Conservation (phyloP, 768 basidiomycete species). For the Lactarius deliciosus region DNA sequence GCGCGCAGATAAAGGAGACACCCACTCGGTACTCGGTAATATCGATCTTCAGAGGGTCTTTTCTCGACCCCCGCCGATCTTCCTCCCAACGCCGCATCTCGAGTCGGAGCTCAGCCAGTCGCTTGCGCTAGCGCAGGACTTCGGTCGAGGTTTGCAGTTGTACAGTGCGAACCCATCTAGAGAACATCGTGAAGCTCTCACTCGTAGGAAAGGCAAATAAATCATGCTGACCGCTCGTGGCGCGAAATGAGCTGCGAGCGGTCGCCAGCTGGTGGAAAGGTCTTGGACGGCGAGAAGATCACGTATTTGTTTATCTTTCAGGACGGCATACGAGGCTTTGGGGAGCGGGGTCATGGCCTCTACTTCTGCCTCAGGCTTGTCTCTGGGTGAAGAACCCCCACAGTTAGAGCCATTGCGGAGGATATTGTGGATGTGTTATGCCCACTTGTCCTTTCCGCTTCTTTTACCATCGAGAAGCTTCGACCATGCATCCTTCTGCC, state of each 20-base stretch:
- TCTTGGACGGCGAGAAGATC: conserved; percentile 30
- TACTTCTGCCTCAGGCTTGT: conserved; percentile 4
- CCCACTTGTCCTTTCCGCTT: conserved; percentile 28
- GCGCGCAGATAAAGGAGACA: neutral
- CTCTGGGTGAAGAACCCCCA: neutral
- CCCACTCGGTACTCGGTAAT: conserved; percentile 24
- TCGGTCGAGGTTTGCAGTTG: conserved; percentile 35
- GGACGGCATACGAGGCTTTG: conserved; percentile 33
- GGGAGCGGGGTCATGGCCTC: conserved; percentile 21
- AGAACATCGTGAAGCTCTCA: neutral
- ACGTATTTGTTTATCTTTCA: conserved; percentile 32
- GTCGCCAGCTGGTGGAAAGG: conserved; percentile 31
- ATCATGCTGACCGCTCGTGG: conserved; percentile 29
- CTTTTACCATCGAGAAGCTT: conserved; percentile 24
- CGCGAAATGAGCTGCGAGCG: conserved; percentile 30
- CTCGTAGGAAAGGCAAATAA: neutral
- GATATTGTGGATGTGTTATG: too few species aligned
- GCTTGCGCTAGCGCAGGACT: conserved; percentile 21
- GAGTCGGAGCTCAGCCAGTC: conserved; percentile 22
- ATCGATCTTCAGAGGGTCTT: conserved; percentile 21
- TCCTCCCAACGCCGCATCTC: conserved; percentile 32
- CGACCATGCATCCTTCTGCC: conserved; percentile 29
- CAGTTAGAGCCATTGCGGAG: neutral
- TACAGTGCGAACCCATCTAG: conserved; percentile 33
- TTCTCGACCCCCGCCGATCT: conserved; percentile 15